Base-by-base conservation (phyloP, 805 yeast species). In the Vanderwaltozyma tropicalis region DNA sequence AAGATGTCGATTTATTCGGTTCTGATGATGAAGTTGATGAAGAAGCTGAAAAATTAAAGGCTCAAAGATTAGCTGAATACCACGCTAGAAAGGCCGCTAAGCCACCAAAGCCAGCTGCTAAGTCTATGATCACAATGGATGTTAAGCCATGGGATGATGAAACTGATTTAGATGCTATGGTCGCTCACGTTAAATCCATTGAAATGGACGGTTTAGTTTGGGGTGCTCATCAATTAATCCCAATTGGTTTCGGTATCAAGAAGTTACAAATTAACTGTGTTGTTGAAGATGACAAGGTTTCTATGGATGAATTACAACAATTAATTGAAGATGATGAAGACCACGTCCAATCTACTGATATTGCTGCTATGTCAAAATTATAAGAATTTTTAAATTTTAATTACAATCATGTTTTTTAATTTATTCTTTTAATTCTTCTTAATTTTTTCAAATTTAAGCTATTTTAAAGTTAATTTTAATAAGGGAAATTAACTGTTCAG, bases 91-190 rank as follows among this genome's bases (percentile, higher is more conserved):
- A 92, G 81, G 95, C 95, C 53, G 80, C 89, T 55, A 83, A 83
- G 74, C 94, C 94, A 65, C 86, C 97, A 60, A 87, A 87, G 78
- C 87, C 97, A 61, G 96, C 95, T 69, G 96, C 98, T 63, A 92
- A 92, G 77, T 85, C 96, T 46, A 72, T 87, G 54, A 95, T 92
- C 62, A 89, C 99, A 61, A 63, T 92, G 59, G 98, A 92, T 59
- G 94, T 92, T 58, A 92, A 92, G 80, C 97, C 96, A 72, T 92
- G 99, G 99, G 98, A 92, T 70, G 98, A 92, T 63, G 97, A 92
- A 77, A 92, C 99, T 56, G 80, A 89, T 64, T 75, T 92, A 64
- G 94, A 92, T 47, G 80, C 80, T 68, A 64, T 92, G 71, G 68
- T 85, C 55, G 88, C 81, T 47, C 76, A 78, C 69, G 96, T 87